Percentiles rank a stretch among this genome's conserved stretches.
Conservation (phyloP, 352 stramenopile genomes). For the Phytophthora citrophthora region DNA sequence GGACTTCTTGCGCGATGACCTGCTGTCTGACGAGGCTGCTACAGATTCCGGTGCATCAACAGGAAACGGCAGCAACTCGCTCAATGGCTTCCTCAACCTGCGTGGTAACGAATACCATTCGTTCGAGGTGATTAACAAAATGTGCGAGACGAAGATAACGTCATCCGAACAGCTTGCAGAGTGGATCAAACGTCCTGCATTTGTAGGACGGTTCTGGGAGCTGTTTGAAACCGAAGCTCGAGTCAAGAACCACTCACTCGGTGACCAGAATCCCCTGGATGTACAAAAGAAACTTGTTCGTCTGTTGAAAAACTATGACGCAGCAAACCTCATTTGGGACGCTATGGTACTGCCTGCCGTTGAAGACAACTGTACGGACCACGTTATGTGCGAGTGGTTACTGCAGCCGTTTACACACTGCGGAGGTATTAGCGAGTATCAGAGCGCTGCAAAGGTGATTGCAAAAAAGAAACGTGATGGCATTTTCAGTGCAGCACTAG, state of each 20-base stretch:
- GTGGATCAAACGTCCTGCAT: constrained; percentile 50
- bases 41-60: constrained; percentile 12
- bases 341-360: constrained; percentile 57
- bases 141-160: constrained; percentile 63
- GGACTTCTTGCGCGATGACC: constrained; percentile 65
- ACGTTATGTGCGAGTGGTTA: constrained; percentile 57
- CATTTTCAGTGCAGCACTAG: constrained; percentile 65
- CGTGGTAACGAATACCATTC: constrained; percentile 75
- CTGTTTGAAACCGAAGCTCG: constrained; percentile 63
- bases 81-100: constrained; percentile 70
- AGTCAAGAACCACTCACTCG: constrained; percentile 49
- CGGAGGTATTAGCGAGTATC: constrained; percentile 77
- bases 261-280: constrained; percentile 52
- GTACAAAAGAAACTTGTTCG: constrained; percentile 80
- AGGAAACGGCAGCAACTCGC: constrained; percentile 46
- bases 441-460: constrained; percentile 66
- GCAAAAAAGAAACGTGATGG: constrained; percentile 69
- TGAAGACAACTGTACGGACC: constrained; percentile 41
- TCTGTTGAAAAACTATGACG: constrained; percentile 74
- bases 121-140: constrained; percentile 60
- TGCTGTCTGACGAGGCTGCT: constrained; percentile 40
- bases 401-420: constrained; percentile 66
- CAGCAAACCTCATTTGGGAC: constrained; percentile 67
- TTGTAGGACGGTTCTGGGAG: constrained; percentile 67
- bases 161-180: constrained; percentile 55